Percentiles rank a stretch among this genome's conserved stretches.
phyloP scores from a whole-genome alignment of 1,284 basidiomycete species.

The Ustilago trichophora region DNA sequence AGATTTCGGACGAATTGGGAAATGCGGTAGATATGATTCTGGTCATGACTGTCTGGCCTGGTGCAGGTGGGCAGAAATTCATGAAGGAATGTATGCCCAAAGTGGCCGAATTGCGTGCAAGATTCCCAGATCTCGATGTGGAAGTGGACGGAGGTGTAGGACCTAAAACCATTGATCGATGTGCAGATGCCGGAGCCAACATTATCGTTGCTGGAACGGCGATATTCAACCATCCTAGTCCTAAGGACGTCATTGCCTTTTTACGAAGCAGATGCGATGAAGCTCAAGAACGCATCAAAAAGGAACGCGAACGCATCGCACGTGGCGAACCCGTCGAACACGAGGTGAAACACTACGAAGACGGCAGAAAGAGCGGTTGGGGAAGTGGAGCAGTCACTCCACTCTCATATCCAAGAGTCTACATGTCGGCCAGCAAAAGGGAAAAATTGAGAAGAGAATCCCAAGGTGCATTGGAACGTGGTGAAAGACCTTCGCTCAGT shows the following conservation, averaged over 20 bases:
- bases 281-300: constrained; percentile 61
- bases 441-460: constrained; percentile 44
- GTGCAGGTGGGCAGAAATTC: constrained; percentile 91
- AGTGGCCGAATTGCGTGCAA: constrained; percentile 83
- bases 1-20: constrained; percentile 63
- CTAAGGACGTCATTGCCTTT: constrained; percentile 70
- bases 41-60: constrained; percentile 66
- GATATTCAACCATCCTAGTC: constrained; percentile 83
- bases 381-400: constrained; percentile 43
- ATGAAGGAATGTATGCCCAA: constrained; percentile 90
- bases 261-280: constrained; percentile 57
- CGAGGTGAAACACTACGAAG: constrained; percentile 51
- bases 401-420: constrained; percentile 46
- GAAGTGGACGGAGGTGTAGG: constrained; percentile 98
- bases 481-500: constrained; percentile 27
- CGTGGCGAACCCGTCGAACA: constrained; percentile 48
- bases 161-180: constrained; percentile 85
- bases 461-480: constrained; percentile 42
- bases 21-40: constrained; percentile 65
- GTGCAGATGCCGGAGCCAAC: constrained; percentile 85
- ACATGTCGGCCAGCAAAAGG: constrained; percentile 41
- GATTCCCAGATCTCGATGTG: constrained; percentile 88
- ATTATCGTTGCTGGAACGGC: constrained; percentile 98
- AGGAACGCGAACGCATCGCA: constrained; percentile 58
- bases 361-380: constrained; percentile 34